These are phyloP conservation scores for Hyparrhenia diplandra DNA, from an alignment of 176 grass and related monocot genomes.

Conservation along the genomic window DNA sequence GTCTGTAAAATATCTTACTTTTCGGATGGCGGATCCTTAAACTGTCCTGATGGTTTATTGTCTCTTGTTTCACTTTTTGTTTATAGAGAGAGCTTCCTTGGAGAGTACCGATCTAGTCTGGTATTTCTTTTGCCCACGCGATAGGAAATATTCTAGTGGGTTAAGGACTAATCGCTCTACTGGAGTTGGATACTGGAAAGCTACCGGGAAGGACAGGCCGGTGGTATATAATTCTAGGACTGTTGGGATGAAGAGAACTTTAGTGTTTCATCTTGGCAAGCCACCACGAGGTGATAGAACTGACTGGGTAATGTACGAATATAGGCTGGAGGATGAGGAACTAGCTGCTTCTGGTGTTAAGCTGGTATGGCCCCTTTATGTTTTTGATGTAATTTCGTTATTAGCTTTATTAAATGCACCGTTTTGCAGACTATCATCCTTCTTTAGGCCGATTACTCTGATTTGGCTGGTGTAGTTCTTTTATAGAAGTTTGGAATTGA, in stretches of 20 bases:
- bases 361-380: conserved; percentile 37
- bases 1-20: conserved; percentile 1
- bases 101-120: conserved; percentile 63
- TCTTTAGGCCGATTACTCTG: neutral
- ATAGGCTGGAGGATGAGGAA: conserved; percentile 59
- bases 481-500: conserved; percentile 1
- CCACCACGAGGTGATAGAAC: conserved; percentile 67
- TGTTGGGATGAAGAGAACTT: conserved; percentile 82
- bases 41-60: neutral
- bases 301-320: conserved; percentile 97
- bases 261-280: conserved; percentile 88
- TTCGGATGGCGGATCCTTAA: neutral
- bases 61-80: conserved; percentile 19
- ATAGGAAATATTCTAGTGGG: conserved; percentile 77
- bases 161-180: conserved; percentile 74
- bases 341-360: conserved; percentile 47
- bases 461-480: neutral
- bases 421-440: neutral
- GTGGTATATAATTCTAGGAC: conserved; percentile 57
- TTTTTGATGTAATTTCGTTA: conserved; percentile 14
- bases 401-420: neutral
- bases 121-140: conserved; percentile 87
- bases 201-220: conserved; percentile 76
- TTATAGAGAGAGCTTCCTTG: conserved; percentile 66
- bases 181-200: conserved; percentile 80